Conservation (phyloP, 2,329 filamentous ascomycete species). For the Diaporthe capsici region DNA sequence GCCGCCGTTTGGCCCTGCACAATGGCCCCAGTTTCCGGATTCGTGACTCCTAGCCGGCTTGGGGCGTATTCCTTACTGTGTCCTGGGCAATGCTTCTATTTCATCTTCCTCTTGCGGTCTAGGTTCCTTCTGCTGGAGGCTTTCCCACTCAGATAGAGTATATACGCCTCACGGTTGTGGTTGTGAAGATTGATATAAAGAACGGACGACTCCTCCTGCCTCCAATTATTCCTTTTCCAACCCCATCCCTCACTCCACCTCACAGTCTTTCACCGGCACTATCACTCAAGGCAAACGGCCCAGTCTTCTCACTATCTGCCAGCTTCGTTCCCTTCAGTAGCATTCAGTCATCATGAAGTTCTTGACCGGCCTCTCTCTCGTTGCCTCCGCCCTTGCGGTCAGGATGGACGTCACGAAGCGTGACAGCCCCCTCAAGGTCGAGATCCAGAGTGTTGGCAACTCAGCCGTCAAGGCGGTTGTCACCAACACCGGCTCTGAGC, state of each 20-base stretch:
- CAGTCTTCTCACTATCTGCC: background rate
- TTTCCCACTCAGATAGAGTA: background rate
- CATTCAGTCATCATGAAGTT: constrained; percentile 55
- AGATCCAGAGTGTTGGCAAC: constrained; percentile 64
- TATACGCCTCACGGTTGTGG: background rate
- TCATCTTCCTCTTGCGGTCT: background rate
- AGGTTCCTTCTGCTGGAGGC: background rate
- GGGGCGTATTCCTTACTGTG: constrained; percentile 18
- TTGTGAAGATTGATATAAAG: background rate
- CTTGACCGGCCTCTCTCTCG: constrained; percentile 51
- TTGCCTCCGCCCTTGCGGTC: constrained; percentile 49
- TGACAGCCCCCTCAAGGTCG: constrained; percentile 58
- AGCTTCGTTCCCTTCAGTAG: background rate
- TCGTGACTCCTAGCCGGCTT: background rate
- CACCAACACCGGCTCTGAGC: constrained; percentile 65
- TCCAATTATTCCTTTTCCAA: fast-evolving
- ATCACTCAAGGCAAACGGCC: background rate
- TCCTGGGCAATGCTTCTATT: constrained; percentile 13
- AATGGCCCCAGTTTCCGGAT: constrained; percentile 16
- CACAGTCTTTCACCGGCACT: constrained; percentile 1
- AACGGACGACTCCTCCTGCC: background rate
- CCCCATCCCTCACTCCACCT: background rate
- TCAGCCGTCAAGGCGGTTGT: constrained; percentile 67
- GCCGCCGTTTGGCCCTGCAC: background rate
- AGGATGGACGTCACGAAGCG: constrained; percentile 48